These are phyloP conservation scores for Xanthoconium stramineum DNA, from an alignment of 768 basidiomycete species.

Conservation along the genomic window DNA sequence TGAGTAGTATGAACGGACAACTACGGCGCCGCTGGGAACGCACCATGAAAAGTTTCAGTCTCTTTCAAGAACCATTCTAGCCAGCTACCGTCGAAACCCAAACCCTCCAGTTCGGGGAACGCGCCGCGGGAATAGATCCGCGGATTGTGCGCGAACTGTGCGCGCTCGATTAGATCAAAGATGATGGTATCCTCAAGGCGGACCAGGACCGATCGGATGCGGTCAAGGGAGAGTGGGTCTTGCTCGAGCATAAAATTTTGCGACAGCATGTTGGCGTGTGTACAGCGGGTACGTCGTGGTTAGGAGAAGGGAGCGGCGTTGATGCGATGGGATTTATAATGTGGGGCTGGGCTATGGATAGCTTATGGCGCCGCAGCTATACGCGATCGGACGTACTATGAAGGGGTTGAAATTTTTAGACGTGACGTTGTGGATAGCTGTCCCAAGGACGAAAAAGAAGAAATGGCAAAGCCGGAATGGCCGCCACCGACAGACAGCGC, in stretches of 20 bases:
- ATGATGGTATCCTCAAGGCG: conserved; percentile 99
- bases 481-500: too few relatives aligned
- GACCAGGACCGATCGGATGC: conserved; percentile 81
- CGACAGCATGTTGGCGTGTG: conserved; percentile 42
- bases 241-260: conserved; percentile 65
- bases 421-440: too few relatives aligned
- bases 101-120: conserved; percentile 71
- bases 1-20: not conserved
- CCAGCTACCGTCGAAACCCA: conserved; percentile 85
- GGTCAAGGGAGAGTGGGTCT: conserved; percentile 83
- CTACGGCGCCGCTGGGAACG: conserved; percentile 26
- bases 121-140: conserved; percentile 80
- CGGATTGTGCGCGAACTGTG: conserved; percentile 93
- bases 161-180: conserved; percentile 94
- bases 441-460: too few relatives aligned
- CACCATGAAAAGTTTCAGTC: conserved; percentile 93
- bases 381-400: not conserved
- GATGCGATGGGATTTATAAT: conserved; percentile 10
- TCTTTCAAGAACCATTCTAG: conserved; percentile 97
- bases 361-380: not conserved
- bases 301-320: not conserved
- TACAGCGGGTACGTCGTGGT: conserved; percentile 13
- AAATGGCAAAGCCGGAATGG: too few relatives aligned
- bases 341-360: not conserved
- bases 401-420: too few relatives aligned